Evolutionary conservation across 192 early-diverging fungal genomes (phyloP), one percentile per base, ranked within the genome.

Genomic region (Podila minutissima): DNA sequence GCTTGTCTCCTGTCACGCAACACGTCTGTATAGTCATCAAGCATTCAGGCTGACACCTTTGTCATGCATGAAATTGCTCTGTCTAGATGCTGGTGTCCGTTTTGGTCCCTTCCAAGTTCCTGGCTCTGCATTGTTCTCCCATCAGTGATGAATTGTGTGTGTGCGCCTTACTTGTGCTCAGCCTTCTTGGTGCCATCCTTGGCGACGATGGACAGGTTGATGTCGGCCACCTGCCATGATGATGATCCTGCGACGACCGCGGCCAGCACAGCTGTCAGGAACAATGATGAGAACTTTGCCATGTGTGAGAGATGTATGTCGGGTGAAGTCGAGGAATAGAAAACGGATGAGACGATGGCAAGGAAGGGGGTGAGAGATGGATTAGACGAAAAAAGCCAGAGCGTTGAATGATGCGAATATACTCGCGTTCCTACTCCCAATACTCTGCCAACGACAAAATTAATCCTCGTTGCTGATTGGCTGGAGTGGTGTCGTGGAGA

Each of bases 201-300:
- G 12, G 69, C 59, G 35, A 58, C 41, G 29, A 79, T 22, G 38
- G 58, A 59, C 59, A 79, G 64, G 61, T 72, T 79, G 61, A 79
- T 68, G 70, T 79, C 61, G 11, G 61, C 53, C 15, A 79, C 51
- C 29, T 67, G 63, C 75, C 75, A 79, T 64, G 75, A 24, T 24
- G 53, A 55, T 55, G 53, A 79, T 29, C 33, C 70, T 66, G 75
- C 75, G 5, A 79, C 17, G 38, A 55, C 75, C 38, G 70, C 62
- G 65, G 75, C 70, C 50, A 79, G 66, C 28, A 72, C 55, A 35
- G 60, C 66, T 69, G 71, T 35, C n/a, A 79, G 48, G 29, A 79
- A 19, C 31, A 79, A 35, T 38, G 70, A 72, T 58, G 59, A 46
- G 61, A 79, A 60, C 69, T 79, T 79, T 59, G 75, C 66, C 75